A percentile compares a stretch with the other conserved stretches of the same genome.
Conservation (phyloP, 1,139 yeast genomes). For the Casaregolazyma suthepensis region DNA sequence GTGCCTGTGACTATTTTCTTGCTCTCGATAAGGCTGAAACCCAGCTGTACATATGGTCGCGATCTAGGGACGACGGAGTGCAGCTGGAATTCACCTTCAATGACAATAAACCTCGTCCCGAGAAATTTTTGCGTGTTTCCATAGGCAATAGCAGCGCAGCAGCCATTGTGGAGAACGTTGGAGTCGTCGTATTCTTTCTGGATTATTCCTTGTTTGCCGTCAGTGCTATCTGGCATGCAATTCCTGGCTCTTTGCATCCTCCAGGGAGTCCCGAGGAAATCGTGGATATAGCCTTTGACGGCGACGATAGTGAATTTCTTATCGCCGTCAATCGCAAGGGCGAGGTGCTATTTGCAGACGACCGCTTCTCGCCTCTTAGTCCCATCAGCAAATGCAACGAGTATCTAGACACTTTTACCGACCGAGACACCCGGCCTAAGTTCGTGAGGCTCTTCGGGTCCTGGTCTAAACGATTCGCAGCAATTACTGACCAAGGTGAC, state of each 20-base stretch:
- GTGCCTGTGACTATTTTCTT: too few relatives aligned
- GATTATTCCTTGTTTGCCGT: too few relatives aligned
- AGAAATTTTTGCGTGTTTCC: too few relatives aligned
- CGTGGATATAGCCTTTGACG: neutral
- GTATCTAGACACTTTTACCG: constrained; percentile 1
- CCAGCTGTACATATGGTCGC: too few relatives aligned
- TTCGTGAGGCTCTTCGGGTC: constrained; percentile 42
- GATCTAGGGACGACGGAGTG: too few relatives aligned
- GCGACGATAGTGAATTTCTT: constrained; percentile 42
- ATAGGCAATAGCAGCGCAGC: constrained; percentile 62
- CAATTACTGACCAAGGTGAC: constrained; percentile 47
- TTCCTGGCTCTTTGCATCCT: constrained; percentile 37
- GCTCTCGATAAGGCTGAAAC: too few relatives aligned
- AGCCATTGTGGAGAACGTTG: constrained; percentile 45
- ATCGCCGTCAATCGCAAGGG: constrained; percentile 48
- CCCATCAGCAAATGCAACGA: too few relatives aligned
- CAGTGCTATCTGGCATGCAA: too few relatives aligned
- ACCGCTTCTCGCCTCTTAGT: too few relatives aligned
- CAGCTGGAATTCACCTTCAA: too few relatives aligned
- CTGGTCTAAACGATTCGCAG: constrained; percentile 44
- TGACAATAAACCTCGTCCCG: too few relatives aligned
- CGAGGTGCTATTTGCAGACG: constrained; percentile 38
- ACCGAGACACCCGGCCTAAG: constrained; percentile 4
- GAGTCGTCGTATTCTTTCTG: too few relatives aligned
- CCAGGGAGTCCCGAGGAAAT: constrained; percentile 23